Percentiles rank a stretch among this genome's conserved stretches.
Conservation (phyloP, 2,329 filamentous ascomycete species). For the Raffaelea deltoideospora region DNA sequence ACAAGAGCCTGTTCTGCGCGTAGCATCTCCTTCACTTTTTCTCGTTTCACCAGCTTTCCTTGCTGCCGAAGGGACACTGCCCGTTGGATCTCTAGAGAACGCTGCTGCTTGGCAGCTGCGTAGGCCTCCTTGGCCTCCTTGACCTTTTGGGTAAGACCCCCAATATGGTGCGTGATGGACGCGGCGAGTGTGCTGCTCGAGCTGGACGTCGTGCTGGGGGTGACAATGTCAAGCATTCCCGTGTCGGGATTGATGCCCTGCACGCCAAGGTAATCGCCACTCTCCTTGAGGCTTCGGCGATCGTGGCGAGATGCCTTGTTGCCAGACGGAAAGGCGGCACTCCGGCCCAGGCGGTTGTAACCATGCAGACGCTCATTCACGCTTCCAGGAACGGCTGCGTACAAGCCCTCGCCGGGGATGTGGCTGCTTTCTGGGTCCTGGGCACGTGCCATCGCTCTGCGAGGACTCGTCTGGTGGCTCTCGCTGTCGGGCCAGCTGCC, state of each 20-base stretch:
- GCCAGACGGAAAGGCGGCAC: too few species aligned
- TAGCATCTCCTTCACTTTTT: constrained; percentile 23
- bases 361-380: too few species aligned
- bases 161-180: constrained; percentile 10
- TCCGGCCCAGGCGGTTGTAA: too few species aligned
- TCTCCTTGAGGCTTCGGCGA: constrained; percentile 32
- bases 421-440: too few species aligned
- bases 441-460: too few species aligned
- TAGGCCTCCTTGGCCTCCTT: constrained; percentile 20
- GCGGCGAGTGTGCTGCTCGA: constrained; percentile 19
- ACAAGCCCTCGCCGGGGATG: too few species aligned
- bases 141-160: constrained; percentile 17
- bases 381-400: too few species aligned
- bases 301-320: constrained; percentile 22
- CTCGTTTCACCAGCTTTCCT: constrained; percentile 27
- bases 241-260: constrained; percentile 43
- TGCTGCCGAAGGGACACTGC: constrained; percentile 15
- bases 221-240: constrained; percentile 34
- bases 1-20: constrained; percentile 18
- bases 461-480: too few species aligned
- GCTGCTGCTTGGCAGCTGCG: constrained; percentile 26
- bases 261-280: constrained; percentile 43
- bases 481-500: too few species aligned
- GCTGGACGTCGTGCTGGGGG: constrained; percentile 32
- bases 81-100: constrained; percentile 19